A percentile compares a stretch with the other conserved stretches of the same genome.
phyloP scores from a whole-genome alignment of 768 basidiomycete genomes.

The Mycena olivaceomarginata region DNA sequence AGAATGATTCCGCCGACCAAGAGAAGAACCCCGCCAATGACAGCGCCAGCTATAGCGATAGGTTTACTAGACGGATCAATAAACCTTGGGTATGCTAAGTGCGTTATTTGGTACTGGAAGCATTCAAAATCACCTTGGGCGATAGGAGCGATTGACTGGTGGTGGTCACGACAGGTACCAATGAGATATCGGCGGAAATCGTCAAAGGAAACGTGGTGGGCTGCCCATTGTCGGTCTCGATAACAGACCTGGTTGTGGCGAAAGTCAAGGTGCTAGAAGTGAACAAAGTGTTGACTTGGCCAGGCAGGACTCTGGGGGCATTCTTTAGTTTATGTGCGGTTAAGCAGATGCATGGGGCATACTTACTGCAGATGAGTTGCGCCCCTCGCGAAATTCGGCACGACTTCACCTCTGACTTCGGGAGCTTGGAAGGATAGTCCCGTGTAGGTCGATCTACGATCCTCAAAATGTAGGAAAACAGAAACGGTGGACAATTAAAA shows the following conservation, averaged over 20 bases:
- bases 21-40: slow-evolving; percentile 17
- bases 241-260: neutral
- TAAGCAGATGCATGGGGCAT: neutral
- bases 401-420: too few relatives aligned
- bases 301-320: neutral
- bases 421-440: too few relatives aligned
- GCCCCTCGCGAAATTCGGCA: too few relatives aligned
- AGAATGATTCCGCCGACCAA: slow-evolving; percentile 24
- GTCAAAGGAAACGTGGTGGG: neutral
- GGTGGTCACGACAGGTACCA: slow-evolving; percentile 16
- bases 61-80: neutral
- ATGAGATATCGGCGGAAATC: neutral
- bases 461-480: neutral
- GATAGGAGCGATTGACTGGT: neutral
- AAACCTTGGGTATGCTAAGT: neutral
- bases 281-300: neutral
- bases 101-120: neutral
- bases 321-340: neutral
- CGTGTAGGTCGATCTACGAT: neutral
- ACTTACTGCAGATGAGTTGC: neutral
- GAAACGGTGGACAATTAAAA: too few relatives aligned
- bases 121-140: slow-evolving; percentile 16
- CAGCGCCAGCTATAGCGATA: slow-evolving; percentile 10
- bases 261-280: slow-evolving; percentile 2
- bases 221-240: neutral